These are phyloP conservation scores for Triadica sebifera DNA, from an alignment of 345 rosid genomes.

Conservation along the genomic window DNA sequence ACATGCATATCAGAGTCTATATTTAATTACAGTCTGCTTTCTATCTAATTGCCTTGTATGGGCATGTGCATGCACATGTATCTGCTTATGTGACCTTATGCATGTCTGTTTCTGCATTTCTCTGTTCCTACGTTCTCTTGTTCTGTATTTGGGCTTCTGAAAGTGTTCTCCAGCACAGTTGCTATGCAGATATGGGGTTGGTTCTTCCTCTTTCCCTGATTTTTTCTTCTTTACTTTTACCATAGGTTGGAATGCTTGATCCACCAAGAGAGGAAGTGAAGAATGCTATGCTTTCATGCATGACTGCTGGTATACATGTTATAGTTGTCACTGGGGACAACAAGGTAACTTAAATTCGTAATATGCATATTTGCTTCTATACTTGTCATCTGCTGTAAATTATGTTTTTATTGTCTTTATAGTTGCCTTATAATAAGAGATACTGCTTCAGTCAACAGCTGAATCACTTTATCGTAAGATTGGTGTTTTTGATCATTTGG, in stretches of 20 bases:
- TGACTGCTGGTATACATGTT: slow-evolving; percentile 99
- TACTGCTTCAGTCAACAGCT: slow-evolving; percentile 77
- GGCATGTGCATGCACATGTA: background rate
- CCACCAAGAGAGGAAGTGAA: slow-evolving; percentile 98
- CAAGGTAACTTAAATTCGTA: slow-evolving; percentile 54
- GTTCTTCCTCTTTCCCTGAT: background rate
- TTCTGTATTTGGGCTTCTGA: background rate
- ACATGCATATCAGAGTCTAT: background rate
- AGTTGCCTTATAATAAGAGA: slow-evolving; percentile 27
- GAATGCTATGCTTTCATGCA: slow-evolving; percentile 92
- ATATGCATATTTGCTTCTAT: background rate
- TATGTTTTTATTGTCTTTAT: slow-evolving; percentile 5
- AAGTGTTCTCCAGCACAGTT: background rate
- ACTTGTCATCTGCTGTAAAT: slow-evolving; percentile 2
- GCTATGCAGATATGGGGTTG: background rate
- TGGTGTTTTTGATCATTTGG: slow-evolving; percentile 90
- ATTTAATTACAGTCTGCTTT: background rate
- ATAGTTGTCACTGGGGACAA: slow-evolving; percentile 99
- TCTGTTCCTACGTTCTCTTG: background rate
- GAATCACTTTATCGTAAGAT: slow-evolving; percentile 94
- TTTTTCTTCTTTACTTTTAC: slow-evolving; percentile 4
- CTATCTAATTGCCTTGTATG: background rate
- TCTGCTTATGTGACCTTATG: background rate
- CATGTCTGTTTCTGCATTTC: background rate
- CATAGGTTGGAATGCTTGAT: slow-evolving; percentile 98